Evolutionary conservation across 257 asterid genomes (phyloP).

Genomic region (Solanum ossicruentum): DNA sequence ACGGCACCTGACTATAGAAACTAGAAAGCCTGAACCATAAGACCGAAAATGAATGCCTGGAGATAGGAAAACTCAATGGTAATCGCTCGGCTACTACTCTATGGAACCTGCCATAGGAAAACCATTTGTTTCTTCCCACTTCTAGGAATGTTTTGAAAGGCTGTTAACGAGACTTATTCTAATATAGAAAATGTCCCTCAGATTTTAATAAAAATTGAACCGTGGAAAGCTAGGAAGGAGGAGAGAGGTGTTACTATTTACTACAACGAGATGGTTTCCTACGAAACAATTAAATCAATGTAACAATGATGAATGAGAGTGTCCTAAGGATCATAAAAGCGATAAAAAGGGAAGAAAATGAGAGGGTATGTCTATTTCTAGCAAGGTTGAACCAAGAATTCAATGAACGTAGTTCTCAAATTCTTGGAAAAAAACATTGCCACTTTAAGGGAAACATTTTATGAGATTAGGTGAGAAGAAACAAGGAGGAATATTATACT

Average conservation of each 20-base stretch:
- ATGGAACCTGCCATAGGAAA: background rate
- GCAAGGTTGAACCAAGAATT: background rate
- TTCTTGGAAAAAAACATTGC: background rate
- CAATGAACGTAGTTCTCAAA: background rate
- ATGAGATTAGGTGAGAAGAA: background rate
- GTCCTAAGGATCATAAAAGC: background rate
- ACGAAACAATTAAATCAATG: background rate
- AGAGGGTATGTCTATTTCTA: background rate
- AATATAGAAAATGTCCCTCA: background rate
- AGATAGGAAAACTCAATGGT: too few species aligned
- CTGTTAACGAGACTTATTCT: background rate
- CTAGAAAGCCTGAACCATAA: too few species aligned
- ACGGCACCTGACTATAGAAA: too few species aligned
- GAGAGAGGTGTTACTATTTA: background rate
- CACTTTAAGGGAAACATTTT: background rate
- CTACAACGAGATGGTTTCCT: background rate
- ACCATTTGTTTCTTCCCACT: background rate
- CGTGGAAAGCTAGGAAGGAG: background rate
- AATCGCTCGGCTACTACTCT: background rate
- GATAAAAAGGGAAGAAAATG: background rate
- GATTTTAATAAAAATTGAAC: background rate
- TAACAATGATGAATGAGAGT: background rate
- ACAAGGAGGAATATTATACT: background rate
- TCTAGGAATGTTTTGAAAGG: background rate
- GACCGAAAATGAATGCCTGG: too few species aligned